A percentile compares a stretch with the other conserved stretches of the same genome.
Conservation (phyloP, 495 filamentous ascomycete species). For the Glarea lozoyensis region DNA sequence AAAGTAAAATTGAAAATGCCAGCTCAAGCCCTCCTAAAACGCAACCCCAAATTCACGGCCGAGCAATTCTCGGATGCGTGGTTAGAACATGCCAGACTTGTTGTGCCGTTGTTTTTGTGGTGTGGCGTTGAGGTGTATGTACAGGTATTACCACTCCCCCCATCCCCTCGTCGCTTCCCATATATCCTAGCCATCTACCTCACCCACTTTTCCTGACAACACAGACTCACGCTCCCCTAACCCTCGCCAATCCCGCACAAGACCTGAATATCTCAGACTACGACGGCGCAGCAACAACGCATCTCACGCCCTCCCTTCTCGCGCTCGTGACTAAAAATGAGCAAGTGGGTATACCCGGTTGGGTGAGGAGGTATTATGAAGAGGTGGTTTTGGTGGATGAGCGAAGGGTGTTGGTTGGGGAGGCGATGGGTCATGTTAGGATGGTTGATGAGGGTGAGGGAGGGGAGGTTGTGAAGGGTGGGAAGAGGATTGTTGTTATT, state of each 20-base stretch:
- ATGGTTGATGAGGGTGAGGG: neutral
- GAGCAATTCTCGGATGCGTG: constrained; percentile 14
- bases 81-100: constrained; percentile 6
- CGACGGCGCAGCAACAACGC: constrained; percentile 6
- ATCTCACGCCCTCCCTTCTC: neutral
- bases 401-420: constrained; percentile 8
- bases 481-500: constrained; percentile 16
- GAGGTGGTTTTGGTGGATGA: constrained; percentile 16
- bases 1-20: no score
- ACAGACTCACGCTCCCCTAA: constrained; percentile 8
- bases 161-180: neutral
- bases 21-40: constrained; percentile 13
- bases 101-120: constrained; percentile 9
- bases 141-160: constrained; percentile 2
- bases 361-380: constrained; percentile 11
- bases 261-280: neutral
- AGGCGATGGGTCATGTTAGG: constrained; percentile 12
- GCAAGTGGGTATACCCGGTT: neutral
- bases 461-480: constrained; percentile 11
- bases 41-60: constrained; percentile 9
- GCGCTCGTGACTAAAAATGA: neutral
- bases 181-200: neutral
- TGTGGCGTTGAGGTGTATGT: constrained; percentile 9
- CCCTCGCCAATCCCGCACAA: neutral
- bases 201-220: neutral